Percentiles rank a stretch among this genome's conserved stretches.
phyloP scores from a whole-genome alignment of 805 yeast species.

The Lipomyces spencermartinsiae region DNA sequence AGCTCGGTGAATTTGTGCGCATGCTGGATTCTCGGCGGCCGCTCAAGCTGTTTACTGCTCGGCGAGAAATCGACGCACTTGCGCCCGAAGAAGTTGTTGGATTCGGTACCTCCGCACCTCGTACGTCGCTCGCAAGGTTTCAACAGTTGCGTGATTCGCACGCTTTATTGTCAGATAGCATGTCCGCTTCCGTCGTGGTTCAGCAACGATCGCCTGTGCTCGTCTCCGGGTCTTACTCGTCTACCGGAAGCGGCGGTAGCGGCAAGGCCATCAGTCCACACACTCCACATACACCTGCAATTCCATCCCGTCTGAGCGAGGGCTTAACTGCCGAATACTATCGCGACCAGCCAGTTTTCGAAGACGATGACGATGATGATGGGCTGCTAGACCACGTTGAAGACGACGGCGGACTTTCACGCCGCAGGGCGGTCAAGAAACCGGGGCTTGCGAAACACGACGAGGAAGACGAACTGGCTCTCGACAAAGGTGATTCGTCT shows the following conservation, averaged over 20 bases:
- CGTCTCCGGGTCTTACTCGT: conserved; percentile 23
- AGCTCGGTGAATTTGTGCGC: conserved; percentile 69
- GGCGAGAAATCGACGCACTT: not conserved
- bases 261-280: conserved; percentile 29
- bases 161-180: conserved; percentile 47
- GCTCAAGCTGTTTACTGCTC: conserved; percentile 47
- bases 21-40: conserved; percentile 71
- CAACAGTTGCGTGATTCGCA: conserved; percentile 47
- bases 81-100: not conserved
- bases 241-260: conserved; percentile 24
- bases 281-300: conserved; percentile 44
- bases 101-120: conserved; percentile 15
- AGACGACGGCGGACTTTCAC: conserved; percentile 13
- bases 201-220: conserved; percentile 29
- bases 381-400: conserved; percentile 13
- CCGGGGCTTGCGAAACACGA: conserved; percentile 16
- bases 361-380: conserved; percentile 32
- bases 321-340: conserved; percentile 41
- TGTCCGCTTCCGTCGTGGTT: conserved; percentile 41
- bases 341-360: conserved; percentile 35
- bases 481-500: conserved; percentile 7
- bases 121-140: conserved; percentile 44
- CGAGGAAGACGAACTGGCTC: not conserved
- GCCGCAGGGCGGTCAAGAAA: conserved; percentile 1
- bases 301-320: conserved; percentile 48